Percentiles rank a stretch among this genome's conserved stretches.
phyloP scores from a whole-genome alignment of 805 yeast species.

The Wickerhamiella siamensis region DNA sequence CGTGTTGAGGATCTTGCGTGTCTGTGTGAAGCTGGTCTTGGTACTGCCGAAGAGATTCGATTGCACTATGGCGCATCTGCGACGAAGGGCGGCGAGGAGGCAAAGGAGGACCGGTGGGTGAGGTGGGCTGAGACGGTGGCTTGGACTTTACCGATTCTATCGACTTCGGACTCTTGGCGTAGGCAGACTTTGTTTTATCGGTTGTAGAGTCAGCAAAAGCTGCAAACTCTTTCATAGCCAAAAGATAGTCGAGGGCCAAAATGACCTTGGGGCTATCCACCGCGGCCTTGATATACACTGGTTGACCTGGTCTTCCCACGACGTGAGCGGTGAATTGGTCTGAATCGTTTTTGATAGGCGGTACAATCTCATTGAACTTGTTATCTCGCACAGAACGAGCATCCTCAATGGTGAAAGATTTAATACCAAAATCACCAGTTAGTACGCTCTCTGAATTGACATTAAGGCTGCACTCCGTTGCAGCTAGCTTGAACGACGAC shows the following conservation, averaged over 20 bases:
- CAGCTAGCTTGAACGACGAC: constrained; percentile 47
- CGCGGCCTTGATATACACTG: constrained; percentile 21
- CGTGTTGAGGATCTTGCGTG: background rate
- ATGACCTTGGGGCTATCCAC: constrained; percentile 71
- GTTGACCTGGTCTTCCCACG: constrained; percentile 16
- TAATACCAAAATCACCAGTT: constrained; percentile 45
- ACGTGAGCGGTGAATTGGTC: constrained; percentile 54
- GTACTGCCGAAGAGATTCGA: background rate
- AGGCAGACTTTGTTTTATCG: too few species aligned
- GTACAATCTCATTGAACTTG: constrained; percentile 68
- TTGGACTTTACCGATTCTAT: background rate
- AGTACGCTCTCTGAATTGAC: constrained; percentile 42
- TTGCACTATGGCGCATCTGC: background rate
- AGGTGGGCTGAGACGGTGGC: background rate
- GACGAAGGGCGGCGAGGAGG: background rate
- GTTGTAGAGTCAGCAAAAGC: constrained; percentile 33
- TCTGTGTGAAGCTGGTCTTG: background rate
- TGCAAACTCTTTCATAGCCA: constrained; percentile 56
- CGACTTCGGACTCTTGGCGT: too few species aligned
- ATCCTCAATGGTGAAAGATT: constrained; percentile 68
- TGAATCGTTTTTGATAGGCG: constrained; percentile 44
- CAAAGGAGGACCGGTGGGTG: background rate
- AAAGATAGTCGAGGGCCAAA: constrained; percentile 71
- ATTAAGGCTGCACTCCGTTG: constrained; percentile 36
- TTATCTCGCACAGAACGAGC: constrained; percentile 47